A percentile compares a stretch with the other conserved stretches of the same genome.
phyloP scores from a whole-genome alignment of 2,329 filamentous ascomycete genomes.

The Xylaria digitata region DNA sequence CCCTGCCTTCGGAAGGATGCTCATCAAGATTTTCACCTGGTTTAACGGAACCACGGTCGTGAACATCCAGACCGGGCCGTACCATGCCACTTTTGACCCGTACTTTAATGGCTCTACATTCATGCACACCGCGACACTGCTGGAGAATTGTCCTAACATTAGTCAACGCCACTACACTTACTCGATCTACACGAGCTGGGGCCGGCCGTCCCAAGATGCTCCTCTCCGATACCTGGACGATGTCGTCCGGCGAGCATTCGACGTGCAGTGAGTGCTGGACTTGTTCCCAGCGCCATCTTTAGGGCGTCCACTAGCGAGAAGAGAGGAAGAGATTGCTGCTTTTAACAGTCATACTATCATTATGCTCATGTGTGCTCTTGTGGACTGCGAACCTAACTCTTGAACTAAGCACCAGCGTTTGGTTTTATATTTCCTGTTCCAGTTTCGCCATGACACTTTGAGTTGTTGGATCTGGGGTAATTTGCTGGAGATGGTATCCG shows the following conservation, averaged over 20 bases:
- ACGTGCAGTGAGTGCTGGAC: neutral
- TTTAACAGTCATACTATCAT: no score
- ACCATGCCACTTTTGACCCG: neutral
- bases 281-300: neutral
- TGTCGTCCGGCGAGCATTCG: neutral
- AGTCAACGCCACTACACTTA: neutral
- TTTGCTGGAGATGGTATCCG: no score
- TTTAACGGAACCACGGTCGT: neutral
- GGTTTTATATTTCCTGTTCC: no score
- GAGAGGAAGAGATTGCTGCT: neutral
- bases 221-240: neutral
- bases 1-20: neutral
- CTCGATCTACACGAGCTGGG: conserved; percentile 1
- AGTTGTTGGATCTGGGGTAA: no score
- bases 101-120: neutral
- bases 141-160: neutral
- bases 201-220: neutral
- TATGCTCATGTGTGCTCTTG: no score
- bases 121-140: neutral
- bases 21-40: neutral
- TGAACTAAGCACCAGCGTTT: no score
- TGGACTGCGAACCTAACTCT: no score
- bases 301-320: neutral
- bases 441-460: no score
- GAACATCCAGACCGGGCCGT: neutral